Conservation (phyloP, 495 filamentous ascomycete genomes). For the Aspergillus hancockii region DNA sequence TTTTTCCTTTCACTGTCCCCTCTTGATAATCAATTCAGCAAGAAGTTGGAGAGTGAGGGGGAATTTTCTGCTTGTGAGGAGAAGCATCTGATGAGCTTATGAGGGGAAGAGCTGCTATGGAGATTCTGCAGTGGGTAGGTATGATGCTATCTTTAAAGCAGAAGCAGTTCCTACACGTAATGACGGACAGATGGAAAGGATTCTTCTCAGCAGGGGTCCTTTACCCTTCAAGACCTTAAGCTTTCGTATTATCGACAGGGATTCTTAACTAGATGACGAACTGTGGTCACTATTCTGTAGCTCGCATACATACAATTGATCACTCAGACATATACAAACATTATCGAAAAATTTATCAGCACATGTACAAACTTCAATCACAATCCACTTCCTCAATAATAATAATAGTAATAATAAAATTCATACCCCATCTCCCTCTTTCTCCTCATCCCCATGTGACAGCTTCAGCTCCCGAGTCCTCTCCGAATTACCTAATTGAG, state of each 20-base stretch:
- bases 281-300: background rate
- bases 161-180: background rate
- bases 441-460: background rate
- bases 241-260: background rate
- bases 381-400: background rate
- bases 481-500: background rate
- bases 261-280: background rate
- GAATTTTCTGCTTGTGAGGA: background rate
- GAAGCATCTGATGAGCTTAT: background rate
- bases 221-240: background rate
- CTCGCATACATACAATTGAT: background rate
- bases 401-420: background rate
- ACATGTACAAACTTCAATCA: no score
- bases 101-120: background rate
- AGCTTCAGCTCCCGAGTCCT: background rate
- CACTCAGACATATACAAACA: background rate
- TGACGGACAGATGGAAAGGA: slow-evolving; percentile 1
- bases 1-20: background rate
- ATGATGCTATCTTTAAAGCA: background rate
- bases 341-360: background rate
- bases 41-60: background rate
- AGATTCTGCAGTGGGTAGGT: background rate
- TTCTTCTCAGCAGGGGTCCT: background rate
- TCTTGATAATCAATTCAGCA: background rate
- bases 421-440: background rate